Evolutionary conservation across 257 asterid species (phyloP).

Genomic region (Pogostemon cablin): DNA sequence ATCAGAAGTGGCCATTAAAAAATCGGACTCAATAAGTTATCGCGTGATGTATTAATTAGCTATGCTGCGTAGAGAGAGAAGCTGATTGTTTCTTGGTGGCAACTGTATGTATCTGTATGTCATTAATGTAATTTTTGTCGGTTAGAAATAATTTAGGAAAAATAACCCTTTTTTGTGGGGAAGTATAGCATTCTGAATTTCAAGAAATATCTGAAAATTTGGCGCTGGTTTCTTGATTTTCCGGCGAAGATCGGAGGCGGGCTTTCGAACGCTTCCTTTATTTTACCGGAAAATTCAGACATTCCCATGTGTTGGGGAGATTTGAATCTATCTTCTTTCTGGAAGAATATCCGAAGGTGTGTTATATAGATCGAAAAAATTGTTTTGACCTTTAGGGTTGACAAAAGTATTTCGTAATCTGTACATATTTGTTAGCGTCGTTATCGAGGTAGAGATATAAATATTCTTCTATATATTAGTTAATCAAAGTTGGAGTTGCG

Average conservation of each 20-base stretch:
- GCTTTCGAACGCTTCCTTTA: conserved; percentile 18
- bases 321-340: conserved; percentile 21
- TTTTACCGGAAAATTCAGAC: conserved; percentile 29
- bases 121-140: conserved; percentile 23
- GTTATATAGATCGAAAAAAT: neutral
- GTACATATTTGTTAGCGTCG: conserved; percentile 37
- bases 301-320: conserved; percentile 24
- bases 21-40: too few relatives aligned
- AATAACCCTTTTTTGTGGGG: conserved; percentile 21
- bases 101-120: conserved; percentile 45
- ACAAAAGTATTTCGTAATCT: conserved; percentile 34
- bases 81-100: conserved; percentile 33
- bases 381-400: conserved; percentile 29
- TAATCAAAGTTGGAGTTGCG: conserved; percentile 26
- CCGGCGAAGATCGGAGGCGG: conserved; percentile 45
- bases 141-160: conserved; percentile 16
- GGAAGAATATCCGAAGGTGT: conserved; percentile 3
- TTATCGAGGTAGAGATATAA: conserved; percentile 38
- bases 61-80: conserved; percentile 1
- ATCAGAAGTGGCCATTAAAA: too few relatives aligned
- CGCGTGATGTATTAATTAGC: too few relatives aligned
- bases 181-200: conserved; percentile 36
- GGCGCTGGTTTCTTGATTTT: conserved; percentile 38
- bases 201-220: conserved; percentile 32
- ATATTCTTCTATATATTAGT: conserved; percentile 8